phyloP scores from a whole-genome alignment of 176 grass and related monocot genomes.

The maize (Zea mays) region DNA sequence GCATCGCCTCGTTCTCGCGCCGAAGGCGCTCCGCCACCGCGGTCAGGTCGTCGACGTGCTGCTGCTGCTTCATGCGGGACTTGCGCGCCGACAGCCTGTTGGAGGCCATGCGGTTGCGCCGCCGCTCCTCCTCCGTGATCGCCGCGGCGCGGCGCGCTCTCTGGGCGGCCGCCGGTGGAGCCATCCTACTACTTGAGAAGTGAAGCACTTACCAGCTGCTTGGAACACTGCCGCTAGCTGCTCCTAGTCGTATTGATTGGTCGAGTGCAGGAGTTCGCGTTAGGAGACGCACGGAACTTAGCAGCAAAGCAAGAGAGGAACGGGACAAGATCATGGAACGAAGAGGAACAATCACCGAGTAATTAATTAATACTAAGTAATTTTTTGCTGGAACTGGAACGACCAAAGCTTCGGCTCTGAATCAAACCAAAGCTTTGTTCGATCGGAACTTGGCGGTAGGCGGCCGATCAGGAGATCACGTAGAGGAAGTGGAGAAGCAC shows the following conservation, averaged over 20 bases:
- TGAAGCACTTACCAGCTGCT: background rate
- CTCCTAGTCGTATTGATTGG: conserved; percentile 14
- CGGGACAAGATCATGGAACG: conserved; percentile 18
- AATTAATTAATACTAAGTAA: background rate
- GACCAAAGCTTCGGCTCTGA: background rate
- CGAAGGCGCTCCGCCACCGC: conserved; percentile 31
- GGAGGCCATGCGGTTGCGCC: conserved; percentile 72
- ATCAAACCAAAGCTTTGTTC: conserved; percentile 34
- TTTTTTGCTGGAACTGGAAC: too few species aligned
- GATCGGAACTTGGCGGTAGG: background rate
- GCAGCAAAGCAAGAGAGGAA: conserved; percentile 1
- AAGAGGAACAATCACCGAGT: background rate
- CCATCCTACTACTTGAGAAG: background rate
- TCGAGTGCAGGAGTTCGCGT: background rate
- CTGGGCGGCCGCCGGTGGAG: conserved; percentile 3
- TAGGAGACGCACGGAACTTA: conserved; percentile 22
- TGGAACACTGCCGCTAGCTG: background rate
- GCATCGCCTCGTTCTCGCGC: conserved; percentile 52
- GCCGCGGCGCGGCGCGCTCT: conserved; percentile 10
- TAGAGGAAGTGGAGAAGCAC: conserved; percentile 94
- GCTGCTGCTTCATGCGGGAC: conserved; percentile 71
- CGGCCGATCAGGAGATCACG: conserved; percentile 69
- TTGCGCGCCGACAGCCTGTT: conserved; percentile 79
- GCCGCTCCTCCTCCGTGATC: conserved; percentile 70
- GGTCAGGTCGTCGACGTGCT: conserved; percentile 45